A percentile compares a stretch with the other conserved stretches of the same genome.
Evolutionary conservation across 2,329 filamentous ascomycete genomes (phyloP).

Genomic region (Rugonectria rugulosa): DNA sequence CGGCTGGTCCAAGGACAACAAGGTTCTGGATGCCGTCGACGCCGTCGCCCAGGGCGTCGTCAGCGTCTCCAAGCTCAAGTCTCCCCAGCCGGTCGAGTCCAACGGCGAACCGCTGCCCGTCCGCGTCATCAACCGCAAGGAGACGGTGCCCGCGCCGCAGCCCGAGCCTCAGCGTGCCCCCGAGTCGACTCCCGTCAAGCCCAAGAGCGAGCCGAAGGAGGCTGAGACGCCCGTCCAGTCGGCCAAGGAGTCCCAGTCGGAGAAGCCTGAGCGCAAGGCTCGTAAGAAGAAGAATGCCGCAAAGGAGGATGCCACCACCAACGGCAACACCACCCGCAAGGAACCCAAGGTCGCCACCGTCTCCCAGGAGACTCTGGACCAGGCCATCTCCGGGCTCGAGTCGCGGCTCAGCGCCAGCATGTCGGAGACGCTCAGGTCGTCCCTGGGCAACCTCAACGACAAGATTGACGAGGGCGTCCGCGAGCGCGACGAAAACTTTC

Average conservation of each 20-base stretch:
- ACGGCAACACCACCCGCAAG: constrained; percentile 49
- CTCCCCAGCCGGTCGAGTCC: constrained; percentile 54
- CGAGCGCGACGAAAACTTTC: constrained; percentile 59
- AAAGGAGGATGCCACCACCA: constrained; percentile 55
- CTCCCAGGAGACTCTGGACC: constrained; percentile 58
- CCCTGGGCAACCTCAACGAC: constrained; percentile 67
- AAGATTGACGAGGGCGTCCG: constrained; percentile 71
- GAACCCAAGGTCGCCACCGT: constrained; percentile 46
- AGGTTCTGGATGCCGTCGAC: constrained; percentile 80
- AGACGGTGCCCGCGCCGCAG: constrained; percentile 40
- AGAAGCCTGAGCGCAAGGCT: constrained; percentile 68
- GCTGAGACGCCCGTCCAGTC: constrained; percentile 52
- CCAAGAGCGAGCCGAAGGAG: constrained; percentile 57
- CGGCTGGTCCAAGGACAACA: constrained; percentile 90
- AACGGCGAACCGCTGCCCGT: constrained; percentile 46
- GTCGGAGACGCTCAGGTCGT: constrained; percentile 60
- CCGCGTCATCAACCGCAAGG: constrained; percentile 49
- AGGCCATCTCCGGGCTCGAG: constrained; percentile 63
- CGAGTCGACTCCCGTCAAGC: constrained; percentile 48
- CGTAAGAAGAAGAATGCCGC: constrained; percentile 71
- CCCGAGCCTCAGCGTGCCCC: constrained; percentile 42
- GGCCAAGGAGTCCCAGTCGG: constrained; percentile 50
- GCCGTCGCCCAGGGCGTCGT: constrained; percentile 78
- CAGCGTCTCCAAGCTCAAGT: constrained; percentile 74
- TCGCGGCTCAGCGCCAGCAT: constrained; percentile 58